Percentiles rank a stretch among this genome's conserved stretches.
phyloP scores from a whole-genome alignment of 2,329 filamentous ascomycete genomes.

The Aurifilum marmelostoma region DNA sequence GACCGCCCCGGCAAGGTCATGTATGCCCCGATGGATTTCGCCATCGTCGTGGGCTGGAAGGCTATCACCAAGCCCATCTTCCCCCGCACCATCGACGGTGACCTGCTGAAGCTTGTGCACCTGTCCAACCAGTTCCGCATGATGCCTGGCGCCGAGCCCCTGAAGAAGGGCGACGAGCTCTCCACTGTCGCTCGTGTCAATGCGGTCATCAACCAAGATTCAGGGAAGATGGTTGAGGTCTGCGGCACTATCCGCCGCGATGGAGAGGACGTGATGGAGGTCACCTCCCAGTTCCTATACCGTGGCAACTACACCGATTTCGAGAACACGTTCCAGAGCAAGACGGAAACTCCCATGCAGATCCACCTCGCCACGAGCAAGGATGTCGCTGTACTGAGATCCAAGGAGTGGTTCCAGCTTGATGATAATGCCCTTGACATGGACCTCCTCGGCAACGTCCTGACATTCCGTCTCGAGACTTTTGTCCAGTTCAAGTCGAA shows the following conservation, averaged over 20 bases:
- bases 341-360: conserved; percentile 93
- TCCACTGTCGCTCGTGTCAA: conserved; percentile 95
- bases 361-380: conserved; percentile 84
- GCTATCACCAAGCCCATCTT: conserved; percentile 99
- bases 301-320: conserved; percentile 90
- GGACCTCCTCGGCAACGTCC: conserved; percentile 87
- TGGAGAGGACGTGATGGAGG: conserved; percentile 90
- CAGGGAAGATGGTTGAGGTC: conserved; percentile 99
- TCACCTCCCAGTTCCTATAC: conserved; percentile 98
- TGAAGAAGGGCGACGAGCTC: conserved; percentile 94
- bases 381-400: conserved; percentile 90
- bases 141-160: conserved; percentile 90
- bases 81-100: conserved; percentile 92
- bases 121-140: conserved; percentile 98
- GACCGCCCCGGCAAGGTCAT: conserved; percentile 93
- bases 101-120: conserved; percentile 93
- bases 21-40: conserved; percentile 97
- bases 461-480: conserved; percentile 94
- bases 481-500: conserved; percentile 94
- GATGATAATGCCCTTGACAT: conserved; percentile 72
- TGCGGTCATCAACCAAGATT: conserved; percentile 95
- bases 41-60: conserved; percentile 98
- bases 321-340: conserved; percentile 98
- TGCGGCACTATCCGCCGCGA: conserved; percentile 91
- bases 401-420: conserved; percentile 96